A percentile compares a stretch with the other conserved stretches of the same genome.
Evolutionary conservation across 2,329 filamentous ascomycete species (phyloP).

Genomic region (Furcasterigmium sp.): DNA sequence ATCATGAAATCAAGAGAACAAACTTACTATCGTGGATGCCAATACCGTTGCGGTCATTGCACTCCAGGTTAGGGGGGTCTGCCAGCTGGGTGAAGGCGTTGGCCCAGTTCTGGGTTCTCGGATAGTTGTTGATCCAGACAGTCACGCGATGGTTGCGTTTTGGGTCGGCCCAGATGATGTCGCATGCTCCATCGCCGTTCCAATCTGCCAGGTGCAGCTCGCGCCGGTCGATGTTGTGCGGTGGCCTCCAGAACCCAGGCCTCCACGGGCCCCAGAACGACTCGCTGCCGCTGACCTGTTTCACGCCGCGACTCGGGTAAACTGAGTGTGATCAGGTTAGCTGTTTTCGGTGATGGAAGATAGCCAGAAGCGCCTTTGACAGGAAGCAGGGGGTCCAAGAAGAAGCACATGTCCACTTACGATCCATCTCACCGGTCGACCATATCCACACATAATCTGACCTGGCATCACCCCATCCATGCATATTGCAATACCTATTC

Average conservation of each 20-base stretch:
- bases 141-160: background rate
- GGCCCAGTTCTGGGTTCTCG: too few species aligned
- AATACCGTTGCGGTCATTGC: too few species aligned
- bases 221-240: conserved; percentile 15
- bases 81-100: too few species aligned
- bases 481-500: conserved; percentile 14
- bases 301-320: conserved; percentile 6
- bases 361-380: too few species aligned
- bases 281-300: conserved; percentile 5
- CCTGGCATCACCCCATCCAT: conserved; percentile 3
- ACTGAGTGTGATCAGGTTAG: too few species aligned
- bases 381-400: too few species aligned
- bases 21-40: too few species aligned
- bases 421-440: conserved; percentile 3
- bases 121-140: background rate
- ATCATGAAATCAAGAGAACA: too few species aligned
- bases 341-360: too few species aligned
- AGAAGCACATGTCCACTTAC: too few species aligned
- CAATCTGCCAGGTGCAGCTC: conserved; percentile 28
- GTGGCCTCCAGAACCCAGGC: too few species aligned
- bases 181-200: conserved; percentile 28
- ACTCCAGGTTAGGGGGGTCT: too few species aligned
- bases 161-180: conserved; percentile 23
- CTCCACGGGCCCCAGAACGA: background rate
- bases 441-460: conserved; percentile 9